phyloP scores from a whole-genome alignment of 106 monocot genomes.

The Allium fistulosum region DNA sequence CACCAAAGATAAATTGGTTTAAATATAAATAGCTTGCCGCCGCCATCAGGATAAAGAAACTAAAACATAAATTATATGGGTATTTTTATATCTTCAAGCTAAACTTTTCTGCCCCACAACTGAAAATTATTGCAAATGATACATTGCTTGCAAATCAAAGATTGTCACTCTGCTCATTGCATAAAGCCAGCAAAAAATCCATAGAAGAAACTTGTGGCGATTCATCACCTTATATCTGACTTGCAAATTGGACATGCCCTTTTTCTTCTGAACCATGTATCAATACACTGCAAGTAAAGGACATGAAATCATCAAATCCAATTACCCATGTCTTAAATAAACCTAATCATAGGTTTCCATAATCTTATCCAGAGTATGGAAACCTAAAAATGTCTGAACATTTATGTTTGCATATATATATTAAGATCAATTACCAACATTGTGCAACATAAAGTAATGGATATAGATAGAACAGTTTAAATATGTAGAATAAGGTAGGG shows the following conservation, averaged over 20 bases:
- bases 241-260: slow-evolving; percentile 85
- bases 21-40: too few species aligned
- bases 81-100: too few species aligned
- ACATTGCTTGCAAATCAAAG: too few species aligned
- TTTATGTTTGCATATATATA: background rate
- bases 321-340: background rate
- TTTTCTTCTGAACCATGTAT: slow-evolving; percentile 73
- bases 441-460: background rate
- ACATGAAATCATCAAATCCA: background rate
- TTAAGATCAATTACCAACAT: too few species aligned
- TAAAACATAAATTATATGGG: too few species aligned
- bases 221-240: slow-evolving; percentile 13
- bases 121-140: too few species aligned
- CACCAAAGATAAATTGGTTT: too few species aligned
- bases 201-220: background rate
- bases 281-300: slow-evolving; percentile 63
- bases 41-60: too few species aligned
- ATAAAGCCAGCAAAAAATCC: too few species aligned
- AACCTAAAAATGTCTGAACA: background rate
- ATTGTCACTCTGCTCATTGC: too few species aligned
- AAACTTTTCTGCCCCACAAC: too few species aligned
- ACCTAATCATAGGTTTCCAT: too few species aligned
- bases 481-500: background rate
- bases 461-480: background rate
- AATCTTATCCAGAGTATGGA: background rate